Evolutionary conservation across 2,329 filamentous ascomycete genomes (phyloP), one percentile per base, ranked within the genome.

Genomic region (Trichophyton benhamiae): DNA sequence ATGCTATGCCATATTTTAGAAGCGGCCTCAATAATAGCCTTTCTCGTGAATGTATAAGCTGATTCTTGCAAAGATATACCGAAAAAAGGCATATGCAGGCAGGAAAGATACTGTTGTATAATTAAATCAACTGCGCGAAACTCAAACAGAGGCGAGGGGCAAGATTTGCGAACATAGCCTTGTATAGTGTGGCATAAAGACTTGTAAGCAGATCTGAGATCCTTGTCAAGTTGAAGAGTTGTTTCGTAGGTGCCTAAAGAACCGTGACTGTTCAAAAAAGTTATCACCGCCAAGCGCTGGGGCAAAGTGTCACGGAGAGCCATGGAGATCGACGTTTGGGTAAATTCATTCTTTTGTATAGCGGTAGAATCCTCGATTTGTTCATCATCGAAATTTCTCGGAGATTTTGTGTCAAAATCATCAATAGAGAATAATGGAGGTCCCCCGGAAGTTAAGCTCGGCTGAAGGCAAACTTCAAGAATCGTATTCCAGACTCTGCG

Each of bases 251-350:
- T 75, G 3, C 74, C 70, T 4, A 71, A 68, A 3, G 71, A 70
- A 17, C 72, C 71, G 61, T 81, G 76, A 61, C 79, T 76, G 67
- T 82, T 83, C 60, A 79, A 68, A 25, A 78, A 73, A 11, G 72
- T 72, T 5, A 78, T 72, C 7, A 82, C 74, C 7, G 73, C 70
- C 0, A 82, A 68, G 0, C 80, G 75, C 0, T 75, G 68, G 0
- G 75, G 69, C 3, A 80, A 73, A 0, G 80, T 79, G 55, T 72
- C 73, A 17, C 77, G 65, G 0, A 81, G 67, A 1, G 77, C 75
- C 1, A 83, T 72, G 41, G 80, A 75, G 1, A 83, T 70, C 0
- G 81, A 81, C 60, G 78, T 80, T 49, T 81, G 75, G 0, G 82
- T 81, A 58, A 75, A 77, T 6, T 63, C 65, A 20, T 67, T 63